A percentile compares a stretch with the other conserved stretches of the same genome.
phyloP scores from a whole-genome alignment of 805 yeast genomes.

The Suhomyces pyralidae region DNA sequence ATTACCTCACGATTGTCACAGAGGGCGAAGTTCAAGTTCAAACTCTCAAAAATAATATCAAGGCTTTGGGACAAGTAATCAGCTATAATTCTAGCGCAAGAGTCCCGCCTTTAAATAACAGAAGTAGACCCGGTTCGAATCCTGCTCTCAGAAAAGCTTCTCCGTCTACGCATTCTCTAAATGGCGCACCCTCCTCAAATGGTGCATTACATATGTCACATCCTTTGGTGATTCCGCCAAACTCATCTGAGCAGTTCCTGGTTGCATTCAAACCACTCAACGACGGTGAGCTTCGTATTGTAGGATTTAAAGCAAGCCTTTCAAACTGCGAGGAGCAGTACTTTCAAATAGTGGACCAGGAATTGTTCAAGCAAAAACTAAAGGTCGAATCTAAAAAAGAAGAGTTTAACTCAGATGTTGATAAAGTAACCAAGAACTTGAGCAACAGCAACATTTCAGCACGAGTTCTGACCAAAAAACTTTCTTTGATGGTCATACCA shows the following conservation, averaged over 20 bases:
- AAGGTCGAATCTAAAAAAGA: conserved; percentile 7
- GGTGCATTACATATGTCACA: neutral
- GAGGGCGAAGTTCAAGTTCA: conserved; percentile 27
- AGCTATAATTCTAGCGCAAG: neutral
- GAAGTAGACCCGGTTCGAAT: conserved; percentile 1
- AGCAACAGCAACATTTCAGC: conserved; percentile 15
- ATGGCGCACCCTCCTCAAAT: neutral
- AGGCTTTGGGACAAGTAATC: neutral
- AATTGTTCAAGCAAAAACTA: conserved; percentile 13
- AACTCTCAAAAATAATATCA: conserved; percentile 18
- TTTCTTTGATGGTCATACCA: conserved; percentile 34
- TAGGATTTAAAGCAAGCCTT: conserved; percentile 50
- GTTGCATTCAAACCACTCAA: conserved; percentile 48
- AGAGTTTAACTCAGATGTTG: conserved; percentile 5
- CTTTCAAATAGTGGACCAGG: conserved; percentile 40
- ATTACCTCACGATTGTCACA: conserved; percentile 42
- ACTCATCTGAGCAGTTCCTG: conserved; percentile 33
- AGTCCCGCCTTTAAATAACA: neutral
- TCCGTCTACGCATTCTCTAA: neutral
- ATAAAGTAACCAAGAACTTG: conserved; percentile 24
- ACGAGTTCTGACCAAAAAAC: conserved; percentile 16
- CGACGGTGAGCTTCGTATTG: conserved; percentile 47
- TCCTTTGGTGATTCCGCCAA: conserved; percentile 23
- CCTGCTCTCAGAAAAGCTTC: neutral
- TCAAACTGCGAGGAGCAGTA: conserved; percentile 48